These are phyloP conservation scores for Melastoma malabathricum DNA, from an alignment of 345 rosid species.

Conservation along the genomic window DNA sequence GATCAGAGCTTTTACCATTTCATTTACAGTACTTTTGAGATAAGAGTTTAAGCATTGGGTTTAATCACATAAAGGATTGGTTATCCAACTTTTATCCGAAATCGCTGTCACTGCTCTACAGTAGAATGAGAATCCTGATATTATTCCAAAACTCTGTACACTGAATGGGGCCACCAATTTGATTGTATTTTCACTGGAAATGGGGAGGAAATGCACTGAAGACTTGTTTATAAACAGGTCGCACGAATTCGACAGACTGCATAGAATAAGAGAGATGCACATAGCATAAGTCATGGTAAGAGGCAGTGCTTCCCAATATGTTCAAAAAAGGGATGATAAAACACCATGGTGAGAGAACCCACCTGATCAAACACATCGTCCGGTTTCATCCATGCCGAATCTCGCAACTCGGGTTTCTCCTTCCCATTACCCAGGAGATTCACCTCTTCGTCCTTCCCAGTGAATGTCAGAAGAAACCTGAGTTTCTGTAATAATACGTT, in stretches of 20 bases:
- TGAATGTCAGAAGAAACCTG: conserved; percentile 84
- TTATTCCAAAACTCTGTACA: too few relatives aligned
- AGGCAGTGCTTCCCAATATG: too few relatives aligned
- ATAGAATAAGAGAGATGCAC: not conserved
- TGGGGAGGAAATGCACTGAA: conserved; percentile 41
- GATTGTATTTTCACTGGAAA: conserved; percentile 18
- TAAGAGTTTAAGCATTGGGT: too few relatives aligned
- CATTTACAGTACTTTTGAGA: too few relatives aligned
- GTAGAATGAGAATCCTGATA: too few relatives aligned
- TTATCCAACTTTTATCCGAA: too few relatives aligned
- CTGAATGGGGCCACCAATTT: not conserved
- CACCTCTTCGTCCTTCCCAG: conserved; percentile 75
- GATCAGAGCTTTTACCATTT: too few relatives aligned
- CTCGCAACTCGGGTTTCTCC: conserved; percentile 88
- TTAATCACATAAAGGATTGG: too few relatives aligned
- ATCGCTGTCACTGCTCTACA: too few relatives aligned
- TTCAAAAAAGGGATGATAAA: not conserved
- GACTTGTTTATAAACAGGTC: conserved; percentile 75
- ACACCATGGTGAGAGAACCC: conserved; percentile 11
- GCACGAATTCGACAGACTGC: conserved; percentile 92
- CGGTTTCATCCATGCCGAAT: conserved; percentile 76
- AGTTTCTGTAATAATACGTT: too few relatives aligned
- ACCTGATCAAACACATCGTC: conserved; percentile 52
- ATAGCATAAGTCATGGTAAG: not conserved
- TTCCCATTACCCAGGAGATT: conserved; percentile 76